Evolutionary conservation across 148 eudicot genomes (phyloP).

Genomic region (Vaccinium macrocarpon): DNA sequence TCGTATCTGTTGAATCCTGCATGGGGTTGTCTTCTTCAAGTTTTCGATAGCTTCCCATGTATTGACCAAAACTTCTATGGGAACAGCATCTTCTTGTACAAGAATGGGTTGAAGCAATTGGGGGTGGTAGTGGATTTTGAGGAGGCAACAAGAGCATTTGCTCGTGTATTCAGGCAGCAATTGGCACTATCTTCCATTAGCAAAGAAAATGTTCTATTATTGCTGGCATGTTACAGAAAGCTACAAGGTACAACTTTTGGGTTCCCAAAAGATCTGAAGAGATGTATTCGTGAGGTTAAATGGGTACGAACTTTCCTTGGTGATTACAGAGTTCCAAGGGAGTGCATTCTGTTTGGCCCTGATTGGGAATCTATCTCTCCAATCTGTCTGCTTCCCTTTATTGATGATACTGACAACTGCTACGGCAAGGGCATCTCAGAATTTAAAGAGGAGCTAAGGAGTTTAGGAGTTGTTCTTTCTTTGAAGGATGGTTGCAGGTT

Average conservation of each 20-base stretch:
- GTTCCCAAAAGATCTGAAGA: slow-evolving; percentile 19
- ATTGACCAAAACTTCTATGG: too few relatives aligned
- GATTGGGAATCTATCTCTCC: slow-evolving; percentile 48
- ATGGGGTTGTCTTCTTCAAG: slow-evolving; percentile 57
- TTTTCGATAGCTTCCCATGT: slow-evolving; percentile 26
- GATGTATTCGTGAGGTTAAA: slow-evolving; percentile 35
- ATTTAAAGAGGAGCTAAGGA: slow-evolving; percentile 38
- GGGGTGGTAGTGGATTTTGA: too few relatives aligned
- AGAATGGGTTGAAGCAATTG: too few relatives aligned
- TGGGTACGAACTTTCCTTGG: slow-evolving; percentile 59
- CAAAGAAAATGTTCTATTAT: slow-evolving; percentile 31
- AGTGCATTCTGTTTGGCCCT: slow-evolving; percentile 44
- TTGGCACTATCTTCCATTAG: slow-evolving; percentile 22
- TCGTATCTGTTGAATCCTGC: slow-evolving; percentile 38
- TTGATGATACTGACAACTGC: slow-evolving; percentile 45
- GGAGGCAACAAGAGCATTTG: too few relatives aligned
- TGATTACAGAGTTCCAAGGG: slow-evolving; percentile 45
- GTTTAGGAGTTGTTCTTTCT: slow-evolving; percentile 43
- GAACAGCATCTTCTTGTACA: too few relatives aligned
- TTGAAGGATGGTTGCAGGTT: slow-evolving; percentile 34
- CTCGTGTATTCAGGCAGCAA: too few relatives aligned
- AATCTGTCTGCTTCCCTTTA: slow-evolving; percentile 56
- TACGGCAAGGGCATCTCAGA: slow-evolving; percentile 46
- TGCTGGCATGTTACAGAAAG: slow-evolving; percentile 41
- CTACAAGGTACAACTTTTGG: slow-evolving; percentile 14